phyloP scores from a whole-genome alignment of 495 filamentous ascomycete species.

The Daldinia vernicosa region DNA sequence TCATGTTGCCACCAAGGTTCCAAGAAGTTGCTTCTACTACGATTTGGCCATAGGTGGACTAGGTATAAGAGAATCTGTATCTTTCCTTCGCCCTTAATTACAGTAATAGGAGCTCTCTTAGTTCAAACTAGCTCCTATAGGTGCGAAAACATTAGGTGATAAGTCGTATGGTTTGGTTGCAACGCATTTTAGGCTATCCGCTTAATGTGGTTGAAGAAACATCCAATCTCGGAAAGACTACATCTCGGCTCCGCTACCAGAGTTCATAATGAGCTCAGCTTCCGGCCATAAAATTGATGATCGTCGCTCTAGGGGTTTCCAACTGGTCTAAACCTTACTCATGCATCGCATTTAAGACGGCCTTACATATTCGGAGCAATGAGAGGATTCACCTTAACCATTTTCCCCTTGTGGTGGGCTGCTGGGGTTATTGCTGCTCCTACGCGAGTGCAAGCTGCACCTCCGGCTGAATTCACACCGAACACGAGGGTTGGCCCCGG shows the following conservation, averaged over 20 bases:
- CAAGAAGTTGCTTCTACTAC: neutral
- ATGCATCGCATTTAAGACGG: neutral
- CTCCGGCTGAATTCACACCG: slow-evolving; percentile 51
- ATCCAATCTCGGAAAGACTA: slow-evolving; percentile 19
- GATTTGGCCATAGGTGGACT: neutral
- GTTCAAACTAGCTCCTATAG: neutral
- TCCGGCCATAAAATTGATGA: slow-evolving; percentile 27
- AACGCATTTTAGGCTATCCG: slow-evolving; percentile 36
- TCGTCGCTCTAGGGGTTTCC: slow-evolving; percentile 10
- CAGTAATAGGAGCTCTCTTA: neutral
- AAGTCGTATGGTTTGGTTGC: slow-evolving; percentile 11
- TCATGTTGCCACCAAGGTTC: neutral
- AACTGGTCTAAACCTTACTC: slow-evolving; percentile 2
- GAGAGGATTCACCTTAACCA: slow-evolving; percentile 11
- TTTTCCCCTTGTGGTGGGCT: slow-evolving; percentile 27
- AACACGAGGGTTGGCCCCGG: slow-evolving; percentile 53
- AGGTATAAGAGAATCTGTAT: neutral
- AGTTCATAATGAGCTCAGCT: neutral
- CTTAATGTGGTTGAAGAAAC: slow-evolving; percentile 20
- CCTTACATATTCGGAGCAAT: neutral
- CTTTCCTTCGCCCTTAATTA: neutral
- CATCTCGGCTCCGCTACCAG: slow-evolving; percentile 14
- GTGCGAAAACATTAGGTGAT: neutral
- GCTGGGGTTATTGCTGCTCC: slow-evolving; percentile 19
- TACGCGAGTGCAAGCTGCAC: slow-evolving; percentile 20